These are phyloP conservation scores for Diphasiastrum complanatum DNA, from an alignment of 83 land plant genomes.

Conservation along the genomic window DNA sequence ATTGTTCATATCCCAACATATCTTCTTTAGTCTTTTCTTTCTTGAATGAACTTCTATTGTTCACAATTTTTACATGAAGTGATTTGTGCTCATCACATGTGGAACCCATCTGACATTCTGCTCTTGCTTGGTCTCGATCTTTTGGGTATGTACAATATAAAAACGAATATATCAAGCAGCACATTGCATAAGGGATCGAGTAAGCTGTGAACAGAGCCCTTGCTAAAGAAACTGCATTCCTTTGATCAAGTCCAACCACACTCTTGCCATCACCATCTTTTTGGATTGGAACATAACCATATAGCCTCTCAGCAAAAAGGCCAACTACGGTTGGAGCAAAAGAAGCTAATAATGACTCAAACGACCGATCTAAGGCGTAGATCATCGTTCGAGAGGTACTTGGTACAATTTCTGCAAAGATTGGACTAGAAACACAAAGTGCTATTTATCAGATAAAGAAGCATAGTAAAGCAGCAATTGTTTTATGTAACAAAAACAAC, in stretches of 20 bases:
- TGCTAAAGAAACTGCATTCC: slow-evolving; percentile 64
- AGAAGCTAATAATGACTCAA: slow-evolving; percentile 70
- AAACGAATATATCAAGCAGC: slow-evolving; percentile 57
- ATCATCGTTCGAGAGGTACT: slow-evolving; percentile 61
- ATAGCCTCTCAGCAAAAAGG: slow-evolving; percentile 51
- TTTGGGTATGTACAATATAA: slow-evolving; percentile 73
- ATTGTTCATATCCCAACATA: no score
- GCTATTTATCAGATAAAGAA: no score
- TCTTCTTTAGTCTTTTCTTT: no score
- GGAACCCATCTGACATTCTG: no score
- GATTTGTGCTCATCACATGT: no score
- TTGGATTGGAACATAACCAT: slow-evolving; percentile 52
- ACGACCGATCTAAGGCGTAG: slow-evolving; percentile 72
- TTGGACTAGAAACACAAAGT: slow-evolving; percentile 84
- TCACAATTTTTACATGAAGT: no score
- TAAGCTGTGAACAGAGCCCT: slow-evolving; percentile 68
- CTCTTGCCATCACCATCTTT: slow-evolving; percentile 18
- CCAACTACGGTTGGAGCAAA: slow-evolving; percentile 84
- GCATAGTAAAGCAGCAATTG: no score
- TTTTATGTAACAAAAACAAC: no score
- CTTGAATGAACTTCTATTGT: no score
- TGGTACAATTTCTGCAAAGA: slow-evolving; percentile 89
- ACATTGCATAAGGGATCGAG: slow-evolving; percentile 53
- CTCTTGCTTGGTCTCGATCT: slow-evolving; percentile 56
- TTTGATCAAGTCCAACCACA: slow-evolving; percentile 39